Evolutionary conservation across 176 grass and related monocot species (phyloP), one percentile per base, ranked within the genome.

Genomic region (Tuctoria greenei): DNA sequence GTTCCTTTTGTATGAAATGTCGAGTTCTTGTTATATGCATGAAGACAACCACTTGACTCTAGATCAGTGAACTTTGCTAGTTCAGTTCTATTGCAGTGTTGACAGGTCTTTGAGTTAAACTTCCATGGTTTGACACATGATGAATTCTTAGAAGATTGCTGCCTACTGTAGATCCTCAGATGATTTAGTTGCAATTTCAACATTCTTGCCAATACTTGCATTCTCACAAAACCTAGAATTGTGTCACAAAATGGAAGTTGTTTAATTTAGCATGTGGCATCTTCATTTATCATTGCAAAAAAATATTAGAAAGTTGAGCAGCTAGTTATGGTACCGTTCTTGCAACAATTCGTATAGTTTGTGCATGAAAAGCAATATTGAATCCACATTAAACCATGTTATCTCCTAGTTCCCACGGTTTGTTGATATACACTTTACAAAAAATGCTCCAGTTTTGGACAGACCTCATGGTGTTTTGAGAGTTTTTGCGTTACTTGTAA

Each of bases 211-310:
- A n/a, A n/a, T n/a, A n/a, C n/a, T n/a, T n/a, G n/a, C n/a, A n/a
- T n/a, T n/a, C n/a, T n/a, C n/a, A n/a, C n/a, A 71, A 24, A 79
- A 61, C 57, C 9, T 73, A 27, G 50, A 83, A 9, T 50, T 73
- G 7, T 35, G 62, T 83, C 46, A 60, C 40, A 44, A 63, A 79
- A 15, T 4, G 13, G 13, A 15, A 25, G 26, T 79, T 73, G 41
- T 69, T 80, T 71, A 69, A 39, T 10, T 41, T 27, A 43, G 42
- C 31, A 31, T 31, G 31, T 31, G 42, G 1, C 42, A 46, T 20
- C 61, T 74, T 72, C 18, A 58, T 58, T 27, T 45, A 67, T 11
- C 38, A 10, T 24, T 79, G 57, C 25, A 9, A 76, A 76, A 17
- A 37, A 62, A 20, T 44, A 31, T 28, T n/a, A n/a, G 18, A 21